Percentiles rank a stretch among this genome's conserved stretches.
These are phyloP conservation scores for Aspergillus novofumigatus DNA, from an alignment of 2,329 filamentous ascomycete genomes.

Conservation along the genomic window DNA sequence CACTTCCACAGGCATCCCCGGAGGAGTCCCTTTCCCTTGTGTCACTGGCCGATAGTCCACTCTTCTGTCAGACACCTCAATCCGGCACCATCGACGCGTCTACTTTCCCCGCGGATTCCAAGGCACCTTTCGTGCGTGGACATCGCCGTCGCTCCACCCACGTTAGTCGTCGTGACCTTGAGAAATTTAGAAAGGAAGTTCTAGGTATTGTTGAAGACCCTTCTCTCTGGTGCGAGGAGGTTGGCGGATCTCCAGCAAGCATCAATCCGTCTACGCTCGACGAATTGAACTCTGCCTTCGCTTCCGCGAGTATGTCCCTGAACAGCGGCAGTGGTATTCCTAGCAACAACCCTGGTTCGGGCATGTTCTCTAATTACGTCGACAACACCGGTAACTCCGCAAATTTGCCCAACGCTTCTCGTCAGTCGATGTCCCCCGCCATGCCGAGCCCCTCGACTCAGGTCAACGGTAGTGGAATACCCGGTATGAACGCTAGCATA, in stretches of 20 bases:
- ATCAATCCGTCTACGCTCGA: slow-evolving; percentile 23
- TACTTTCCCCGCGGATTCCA: slow-evolving; percentile 26
- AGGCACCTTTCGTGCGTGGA: slow-evolving; percentile 34
- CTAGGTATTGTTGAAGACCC: slow-evolving; percentile 27
- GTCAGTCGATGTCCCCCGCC: slow-evolving; percentile 32
- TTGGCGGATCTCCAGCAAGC: slow-evolving; percentile 18
- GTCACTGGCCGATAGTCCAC: slow-evolving; percentile 1
- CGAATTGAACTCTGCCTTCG: slow-evolving; percentile 35
- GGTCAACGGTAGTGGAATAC: slow-evolving; percentile 34
- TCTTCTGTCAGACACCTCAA: slow-evolving; percentile 5
- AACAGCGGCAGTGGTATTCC: slow-evolving; percentile 29
- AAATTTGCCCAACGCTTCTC: slow-evolving; percentile 30
- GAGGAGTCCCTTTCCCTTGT: slow-evolving; percentile 1
- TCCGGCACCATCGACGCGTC: slow-evolving; percentile 31
- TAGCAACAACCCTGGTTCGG: slow-evolving; percentile 22
- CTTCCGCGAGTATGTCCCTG: slow-evolving; percentile 31
- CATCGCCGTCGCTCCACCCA: slow-evolving; percentile 41
- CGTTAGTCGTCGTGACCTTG: slow-evolving; percentile 36
- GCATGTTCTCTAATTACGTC: slow-evolving; percentile 30
- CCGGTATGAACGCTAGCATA: slow-evolving; percentile 35
- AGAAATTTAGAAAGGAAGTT: slow-evolving; percentile 35
- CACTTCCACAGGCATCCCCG: neutral
- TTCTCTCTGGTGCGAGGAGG: slow-evolving; percentile 29
- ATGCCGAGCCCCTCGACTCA: slow-evolving; percentile 28
- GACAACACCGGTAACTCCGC: slow-evolving; percentile 29